A percentile compares a stretch with the other conserved stretches of the same genome.
phyloP scores from a whole-genome alignment of 306 rosid species.

The Pueraria montana region DNA sequence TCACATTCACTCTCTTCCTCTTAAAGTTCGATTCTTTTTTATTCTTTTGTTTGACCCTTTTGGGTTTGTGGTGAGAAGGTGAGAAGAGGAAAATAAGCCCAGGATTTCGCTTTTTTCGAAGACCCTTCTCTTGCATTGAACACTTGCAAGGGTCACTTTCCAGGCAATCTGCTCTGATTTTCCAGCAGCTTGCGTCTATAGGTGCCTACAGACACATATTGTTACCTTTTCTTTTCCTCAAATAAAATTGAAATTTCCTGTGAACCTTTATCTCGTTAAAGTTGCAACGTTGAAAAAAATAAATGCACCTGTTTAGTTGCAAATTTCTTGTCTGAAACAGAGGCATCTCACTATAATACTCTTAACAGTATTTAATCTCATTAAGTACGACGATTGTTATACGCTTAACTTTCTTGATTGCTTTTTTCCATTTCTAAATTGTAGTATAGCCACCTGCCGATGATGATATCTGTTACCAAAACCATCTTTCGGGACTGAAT shows the following conservation, averaged over 20 bases:
- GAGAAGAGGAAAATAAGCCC: constrained; percentile 66
- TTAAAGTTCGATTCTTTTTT: no score
- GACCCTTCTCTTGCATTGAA: constrained; percentile 69
- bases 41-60: not conserved
- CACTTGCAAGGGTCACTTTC: constrained; percentile 58
- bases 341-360: no score
- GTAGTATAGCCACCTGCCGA: not conserved
- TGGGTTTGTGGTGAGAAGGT: constrained; percentile 44
- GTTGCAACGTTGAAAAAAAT: no score
- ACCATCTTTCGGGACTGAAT: constrained; percentile 76
- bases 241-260: not conserved
- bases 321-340: no score
- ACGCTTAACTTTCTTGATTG: no score
- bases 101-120: constrained; percentile 57
- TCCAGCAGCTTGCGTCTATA: constrained; percentile 30
- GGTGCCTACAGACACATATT: constrained; percentile 1
- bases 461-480: constrained; percentile 52
- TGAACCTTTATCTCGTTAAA: no score
- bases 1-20: constrained; percentile 40
- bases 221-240: not conserved
- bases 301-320: no score
- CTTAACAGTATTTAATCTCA: no score
- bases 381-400: no score
- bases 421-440: no score
- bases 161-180: constrained; percentile 45